Evolutionary conservation across 208 protist species (phyloP).

Genomic region (Entamoeba dispar): DNA sequence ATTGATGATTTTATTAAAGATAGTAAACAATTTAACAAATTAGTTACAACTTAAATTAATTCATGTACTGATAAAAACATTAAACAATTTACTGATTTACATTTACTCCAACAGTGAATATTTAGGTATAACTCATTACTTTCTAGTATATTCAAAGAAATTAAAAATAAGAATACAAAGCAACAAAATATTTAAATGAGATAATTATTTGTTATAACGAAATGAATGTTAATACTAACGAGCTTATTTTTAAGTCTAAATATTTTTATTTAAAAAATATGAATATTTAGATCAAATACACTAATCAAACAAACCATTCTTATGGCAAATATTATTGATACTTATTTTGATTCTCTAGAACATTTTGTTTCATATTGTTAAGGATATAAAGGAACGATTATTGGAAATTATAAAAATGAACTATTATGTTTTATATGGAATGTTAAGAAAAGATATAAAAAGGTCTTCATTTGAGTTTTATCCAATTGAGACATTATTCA

Average conservation of each 20-base stretch:
- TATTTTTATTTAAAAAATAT: neutral
- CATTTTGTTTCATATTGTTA: neutral
- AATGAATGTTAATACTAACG: neutral
- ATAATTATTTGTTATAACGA: neutral
- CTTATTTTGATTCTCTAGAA: neutral
- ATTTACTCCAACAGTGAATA: neutral
- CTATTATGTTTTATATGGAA: neutral
- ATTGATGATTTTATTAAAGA: neutral
- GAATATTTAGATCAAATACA: neutral
- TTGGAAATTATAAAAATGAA: neutral
- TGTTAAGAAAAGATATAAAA: neutral
- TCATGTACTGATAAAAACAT: neutral
- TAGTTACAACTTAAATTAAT: neutral
- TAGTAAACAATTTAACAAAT: neutral
- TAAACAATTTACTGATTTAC: neutral
- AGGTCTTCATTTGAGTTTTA: neutral
- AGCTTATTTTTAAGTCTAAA: neutral
- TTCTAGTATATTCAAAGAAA: neutral
- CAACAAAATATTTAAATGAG: neutral
- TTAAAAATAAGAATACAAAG: neutral
- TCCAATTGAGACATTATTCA: neutral
- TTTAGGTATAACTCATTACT: neutral
- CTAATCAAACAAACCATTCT: neutral
- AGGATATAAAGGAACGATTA: neutral
- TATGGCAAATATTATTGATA: neutral